Conservation (phyloP, 148 eudicot species). For the Beta vulgaris region DNA sequence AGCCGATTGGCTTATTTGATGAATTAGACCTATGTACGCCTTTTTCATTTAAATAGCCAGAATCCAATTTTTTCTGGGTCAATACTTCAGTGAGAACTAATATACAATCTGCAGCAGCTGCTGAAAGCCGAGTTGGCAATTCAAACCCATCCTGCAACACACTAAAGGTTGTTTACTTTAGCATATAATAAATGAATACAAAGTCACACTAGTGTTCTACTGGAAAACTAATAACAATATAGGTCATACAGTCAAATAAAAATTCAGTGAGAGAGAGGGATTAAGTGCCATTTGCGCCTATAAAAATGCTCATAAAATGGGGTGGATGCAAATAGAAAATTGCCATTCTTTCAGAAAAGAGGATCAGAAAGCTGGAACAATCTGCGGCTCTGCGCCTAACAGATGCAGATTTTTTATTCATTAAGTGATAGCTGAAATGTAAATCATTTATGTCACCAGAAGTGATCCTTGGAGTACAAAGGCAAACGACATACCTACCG, state of each 20-base stretch:
- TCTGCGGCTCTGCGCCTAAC: not conserved
- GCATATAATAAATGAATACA: not conserved
- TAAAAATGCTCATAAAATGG: not conserved
- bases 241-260: not conserved
- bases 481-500: constrained; percentile 52
- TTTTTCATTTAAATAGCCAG: constrained; percentile 32
- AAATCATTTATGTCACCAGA: not conserved
- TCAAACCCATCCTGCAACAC: constrained; percentile 71
- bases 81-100: constrained; percentile 52
- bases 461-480: not conserved
- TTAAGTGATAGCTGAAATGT: not conserved
- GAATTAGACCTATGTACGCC: constrained; percentile 24
- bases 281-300: not conserved
- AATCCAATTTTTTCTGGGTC: constrained; percentile 35
- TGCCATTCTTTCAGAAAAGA: not conserved
- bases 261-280: not conserved
- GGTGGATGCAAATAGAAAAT: not conserved
- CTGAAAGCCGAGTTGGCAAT: constrained; percentile 85
- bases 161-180: constrained; percentile 37
- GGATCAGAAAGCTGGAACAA: not conserved
- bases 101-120: constrained; percentile 78
- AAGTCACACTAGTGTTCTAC: not conserved
- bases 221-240: not conserved
- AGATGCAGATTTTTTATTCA: not conserved
- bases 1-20: constrained; percentile 26